phyloP scores from a whole-genome alignment of 2,329 filamentous ascomycete species.

The Fusarium goolgardi region DNA sequence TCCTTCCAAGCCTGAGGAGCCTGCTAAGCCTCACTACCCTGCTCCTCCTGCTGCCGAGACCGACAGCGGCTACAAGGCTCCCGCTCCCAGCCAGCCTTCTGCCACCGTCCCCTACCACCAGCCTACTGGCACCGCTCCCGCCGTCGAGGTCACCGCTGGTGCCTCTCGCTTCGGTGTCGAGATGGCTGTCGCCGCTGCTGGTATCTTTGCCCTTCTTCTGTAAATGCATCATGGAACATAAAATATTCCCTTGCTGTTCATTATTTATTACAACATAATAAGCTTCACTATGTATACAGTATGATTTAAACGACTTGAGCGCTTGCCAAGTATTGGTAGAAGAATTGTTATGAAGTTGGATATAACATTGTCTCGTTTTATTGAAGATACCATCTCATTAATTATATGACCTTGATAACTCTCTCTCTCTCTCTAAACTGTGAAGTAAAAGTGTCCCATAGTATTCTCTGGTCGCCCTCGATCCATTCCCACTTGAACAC shows the following conservation, averaged over 20 bases:
- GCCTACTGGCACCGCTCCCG: constrained; percentile 38
- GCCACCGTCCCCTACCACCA: constrained; percentile 35
- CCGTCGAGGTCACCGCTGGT: constrained; percentile 46
- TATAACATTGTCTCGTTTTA: constrained; percentile 27
- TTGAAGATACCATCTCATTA: constrained; percentile 29
- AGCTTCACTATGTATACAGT: constrained; percentile 49
- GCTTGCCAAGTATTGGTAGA: constrained; percentile 36
- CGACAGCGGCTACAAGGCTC: constrained; percentile 23
- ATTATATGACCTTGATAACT: background rate
- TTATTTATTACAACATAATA: constrained; percentile 45
- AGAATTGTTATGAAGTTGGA: constrained; percentile 46
- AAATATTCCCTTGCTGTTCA: constrained; percentile 37
- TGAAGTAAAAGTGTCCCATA: background rate
- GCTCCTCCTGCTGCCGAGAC: constrained; percentile 25
- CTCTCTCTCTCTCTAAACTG: too few species aligned
- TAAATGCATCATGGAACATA: constrained; percentile 45
- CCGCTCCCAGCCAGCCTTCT: constrained; percentile 36
- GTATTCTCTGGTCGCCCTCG: background rate
- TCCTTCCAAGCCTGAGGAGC: constrained; percentile 19
- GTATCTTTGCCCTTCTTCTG: constrained; percentile 51
- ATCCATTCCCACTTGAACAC: fast-evolving
- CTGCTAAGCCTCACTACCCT: constrained; percentile 19
- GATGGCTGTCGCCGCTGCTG: constrained; percentile 49
- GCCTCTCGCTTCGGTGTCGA: constrained; percentile 50
- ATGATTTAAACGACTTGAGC: constrained; percentile 45